Conservation (phyloP, 1,139 yeast species). For the Arxiozyma telluris region DNA sequence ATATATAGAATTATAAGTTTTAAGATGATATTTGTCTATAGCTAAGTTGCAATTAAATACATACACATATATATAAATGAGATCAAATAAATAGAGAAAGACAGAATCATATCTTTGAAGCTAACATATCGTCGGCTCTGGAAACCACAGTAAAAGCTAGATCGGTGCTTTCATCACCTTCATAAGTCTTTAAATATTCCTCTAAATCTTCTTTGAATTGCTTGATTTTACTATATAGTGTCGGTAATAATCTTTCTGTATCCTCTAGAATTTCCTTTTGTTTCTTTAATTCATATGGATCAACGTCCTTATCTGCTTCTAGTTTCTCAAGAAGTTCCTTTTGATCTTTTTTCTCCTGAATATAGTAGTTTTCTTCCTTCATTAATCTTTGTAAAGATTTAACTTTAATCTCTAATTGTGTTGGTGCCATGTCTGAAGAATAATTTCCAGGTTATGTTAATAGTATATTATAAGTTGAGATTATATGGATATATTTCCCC, state of each 20-base stretch:
- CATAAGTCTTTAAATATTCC: conserved; percentile 32
- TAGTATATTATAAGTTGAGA: neutral
- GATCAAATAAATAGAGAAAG: neutral
- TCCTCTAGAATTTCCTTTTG: conserved; percentile 57
- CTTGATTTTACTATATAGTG: conserved; percentile 44
- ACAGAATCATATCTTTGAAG: conserved; percentile 1
- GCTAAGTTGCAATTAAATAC: neutral
- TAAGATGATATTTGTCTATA: too few relatives aligned
- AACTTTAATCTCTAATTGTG: conserved; percentile 65
- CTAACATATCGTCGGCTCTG: conserved; percentile 21
- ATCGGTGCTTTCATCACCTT: conserved; percentile 34
- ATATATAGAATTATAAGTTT: too few relatives aligned
- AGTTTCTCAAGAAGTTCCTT: conserved; percentile 40
- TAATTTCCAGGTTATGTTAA: neutral
- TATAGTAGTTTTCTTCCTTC: conserved; percentile 62
- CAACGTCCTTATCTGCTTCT: conserved; percentile 37
- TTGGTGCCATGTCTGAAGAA: conserved; percentile 52
- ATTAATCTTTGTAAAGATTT: conserved; percentile 65
- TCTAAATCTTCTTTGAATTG: conserved; percentile 43
- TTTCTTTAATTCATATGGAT: conserved; percentile 65
- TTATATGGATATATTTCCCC: neutral
- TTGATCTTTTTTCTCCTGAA: conserved; percentile 57
- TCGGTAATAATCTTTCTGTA: conserved; percentile 60
- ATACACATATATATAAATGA: neutral
- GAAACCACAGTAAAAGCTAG: conserved; percentile 24